Evolutionary conservation across 768 basidiomycete species (phyloP), one percentile per base, ranked within the genome.

Genomic region (Leccinum disarticulatum): DNA sequence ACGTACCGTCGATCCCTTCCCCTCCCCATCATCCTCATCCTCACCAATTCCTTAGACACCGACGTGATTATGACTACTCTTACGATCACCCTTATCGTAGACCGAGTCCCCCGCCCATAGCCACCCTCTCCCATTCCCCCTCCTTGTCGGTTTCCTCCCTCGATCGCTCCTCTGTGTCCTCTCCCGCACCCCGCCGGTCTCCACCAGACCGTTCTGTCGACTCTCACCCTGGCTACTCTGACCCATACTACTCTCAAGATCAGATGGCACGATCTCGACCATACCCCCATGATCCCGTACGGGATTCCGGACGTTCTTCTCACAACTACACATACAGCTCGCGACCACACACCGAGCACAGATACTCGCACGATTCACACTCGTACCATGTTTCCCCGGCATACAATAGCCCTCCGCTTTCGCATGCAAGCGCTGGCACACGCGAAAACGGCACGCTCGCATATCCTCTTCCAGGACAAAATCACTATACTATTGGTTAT

Each of bases 141-240:
- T 82, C 85, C 6, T 75, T 83, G 36, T 86, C 83, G 10, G 79
- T 81, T 36, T 83, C 83, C 48, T 84, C 84, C 0, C 75, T 82
- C 36, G 85, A 86, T 76, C 81, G 84, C 66, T 82, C 83, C 49
- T 80, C 83, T 35, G 80, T 83, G 49, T 80, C 80, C n/a, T 83
- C 85, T 1, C 84, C 87, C 7, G 83, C 84, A 61, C 67, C 80
- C 56, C 76, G 82, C 65, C 73, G 78, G 61, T 75, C 77, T 3
- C 61, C 74, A 69, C 54, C 77, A 70, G 61, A 74, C 69, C 70
- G 63, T 60, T 65, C 73, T 46, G 56, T 67, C 47, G 70, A 67
- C 62, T 71, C 72, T 43, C 67, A 71, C 30, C 61, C 70, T 9
- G 50, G 58, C 54, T 75, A 73, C 64, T 68, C 77, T 59, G 78